Base-by-base conservation (phyloP, 1,284 basidiomycete species). In the Coriolopsis trogii region DNA sequence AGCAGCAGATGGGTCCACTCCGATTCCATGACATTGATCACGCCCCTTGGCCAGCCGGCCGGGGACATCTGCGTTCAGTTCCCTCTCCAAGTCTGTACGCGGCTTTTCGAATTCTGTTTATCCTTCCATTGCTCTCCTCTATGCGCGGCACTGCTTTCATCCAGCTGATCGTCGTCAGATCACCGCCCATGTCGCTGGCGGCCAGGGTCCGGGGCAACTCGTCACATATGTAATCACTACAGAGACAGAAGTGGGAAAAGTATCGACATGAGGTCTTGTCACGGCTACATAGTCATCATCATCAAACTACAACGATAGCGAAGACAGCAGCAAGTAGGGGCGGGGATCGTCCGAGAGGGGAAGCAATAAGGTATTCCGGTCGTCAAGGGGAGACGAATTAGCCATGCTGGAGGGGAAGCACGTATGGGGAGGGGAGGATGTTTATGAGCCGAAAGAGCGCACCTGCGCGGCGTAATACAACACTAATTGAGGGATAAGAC, bases 401-500 rank as follows among this genome's bases (percentile, higher is more conserved):
- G 39, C 24, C 40, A 24, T 12, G 41, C n/a, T 16, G 28, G 24
- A 29, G 24, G 38, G 42, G 25, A 30, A 25, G n/a, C 9, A 37
- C 38, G 21, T 23, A 36, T 24, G 15, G 25, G 18, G 25, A 36
- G 42, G 29, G 36, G 41, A 20, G 20, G 38, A 20, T 7, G 25
- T 29, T 18, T 31, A 25, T 44, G 24, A 16, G 36, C 24, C 26
- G 41, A 21, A 46, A 37, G 38, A 42, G 53, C 57, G 57, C 57
- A 55, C 50, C 57, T 53, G 57, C 51, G 57, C 51, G 47, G 49
- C n/a, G 41, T 46, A 48, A 45, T 55, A 59, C 48, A 46, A 52
- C 40, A 59, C 57, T 62, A 64, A 55, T 50, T 62, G 59, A 64
- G 56, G 28, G 53, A 63, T 63, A 66, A 65, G 53, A 62, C 60